phyloP scores from a whole-genome alignment of 768 basidiomycete genomes.

The Multifurca ochricompacta region DNA sequence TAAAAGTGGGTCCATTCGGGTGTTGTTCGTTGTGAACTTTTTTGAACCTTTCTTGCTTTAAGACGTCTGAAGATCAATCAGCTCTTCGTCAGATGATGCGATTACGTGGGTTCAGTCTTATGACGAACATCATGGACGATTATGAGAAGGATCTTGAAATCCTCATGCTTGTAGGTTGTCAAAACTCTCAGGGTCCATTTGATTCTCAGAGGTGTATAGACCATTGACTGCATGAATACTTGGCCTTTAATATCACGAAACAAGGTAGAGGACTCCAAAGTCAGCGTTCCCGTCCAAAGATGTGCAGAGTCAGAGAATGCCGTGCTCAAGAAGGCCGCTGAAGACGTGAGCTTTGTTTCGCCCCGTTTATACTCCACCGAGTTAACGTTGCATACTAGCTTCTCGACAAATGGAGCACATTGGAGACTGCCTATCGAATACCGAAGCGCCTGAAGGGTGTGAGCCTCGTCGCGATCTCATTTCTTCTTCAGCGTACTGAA shows the following conservation, averaged over 20 bases:
- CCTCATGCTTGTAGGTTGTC: conserved; percentile 50
- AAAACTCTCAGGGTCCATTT: neutral
- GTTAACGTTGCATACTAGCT: conserved; percentile 38
- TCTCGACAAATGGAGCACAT: conserved; percentile 68
- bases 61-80: conserved; percentile 81
- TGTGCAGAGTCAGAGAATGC: conserved; percentile 51
- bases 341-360: conserved; percentile 41
- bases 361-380: neutral
- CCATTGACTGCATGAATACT: conserved; percentile 54
- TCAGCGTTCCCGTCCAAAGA: conserved; percentile 49
- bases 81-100: conserved; percentile 82
- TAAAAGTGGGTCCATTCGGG: conserved; percentile 48
- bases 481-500: neutral
- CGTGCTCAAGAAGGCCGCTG: conserved; percentile 47
- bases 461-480: conserved; percentile 15
- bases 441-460: conserved; percentile 56
- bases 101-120: conserved; percentile 85
- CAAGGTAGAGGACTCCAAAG: conserved; percentile 80
- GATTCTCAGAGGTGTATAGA: conserved; percentile 30
- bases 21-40: neutral
- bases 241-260: conserved; percentile 86
- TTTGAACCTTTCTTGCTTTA: neutral
- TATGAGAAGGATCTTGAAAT: conserved; percentile 63
- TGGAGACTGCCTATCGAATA: conserved; percentile 80
- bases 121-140: conserved; percentile 84